phyloP scores from a whole-genome alignment of 768 basidiomycete genomes.

The Suillus variegatus region DNA sequence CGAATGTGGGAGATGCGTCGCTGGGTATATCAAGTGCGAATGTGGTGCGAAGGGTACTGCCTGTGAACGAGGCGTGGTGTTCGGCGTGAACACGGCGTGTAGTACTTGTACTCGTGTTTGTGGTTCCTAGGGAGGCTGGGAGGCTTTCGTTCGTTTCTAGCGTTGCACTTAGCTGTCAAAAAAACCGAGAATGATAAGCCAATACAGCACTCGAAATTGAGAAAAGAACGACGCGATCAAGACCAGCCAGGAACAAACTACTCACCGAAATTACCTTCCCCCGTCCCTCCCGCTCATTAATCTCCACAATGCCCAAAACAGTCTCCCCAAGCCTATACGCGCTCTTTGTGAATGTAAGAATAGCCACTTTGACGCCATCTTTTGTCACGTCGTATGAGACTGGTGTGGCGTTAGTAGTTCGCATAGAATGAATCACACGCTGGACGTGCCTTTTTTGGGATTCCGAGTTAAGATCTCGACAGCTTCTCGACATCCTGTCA shows the following conservation, averaged over 20 bases:
- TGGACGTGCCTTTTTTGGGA: constrained; percentile 76
- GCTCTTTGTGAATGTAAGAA: constrained; percentile 88
- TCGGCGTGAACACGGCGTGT: constrained; percentile 83
- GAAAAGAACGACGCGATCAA: not conserved
- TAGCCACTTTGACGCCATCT: constrained; percentile 86
- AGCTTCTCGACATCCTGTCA: constrained; percentile 73
- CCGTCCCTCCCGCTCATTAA: constrained; percentile 72
- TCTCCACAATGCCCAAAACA: constrained; percentile 81
- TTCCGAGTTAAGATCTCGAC: constrained; percentile 91
- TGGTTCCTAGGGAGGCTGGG: constrained; percentile 46
- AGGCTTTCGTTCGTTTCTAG: constrained; percentile 88
- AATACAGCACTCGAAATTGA: not conserved
- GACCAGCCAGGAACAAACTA: not conserved
- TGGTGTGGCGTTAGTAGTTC: constrained; percentile 26
- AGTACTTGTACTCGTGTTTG: constrained; percentile 29
- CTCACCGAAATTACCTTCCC: constrained; percentile 83
- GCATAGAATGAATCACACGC: not conserved
- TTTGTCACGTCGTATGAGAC: constrained; percentile 96
- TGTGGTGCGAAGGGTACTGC: constrained; percentile 72
- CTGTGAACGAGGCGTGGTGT: constrained; percentile 75
- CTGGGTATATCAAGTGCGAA: constrained; percentile 93
- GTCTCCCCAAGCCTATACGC: constrained; percentile 94
- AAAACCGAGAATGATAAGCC: not conserved
- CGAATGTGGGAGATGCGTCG: constrained; percentile 87
- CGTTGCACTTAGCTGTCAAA: constrained; percentile 74